phyloP scores from a whole-genome alignment of 2,329 filamentous ascomycete genomes.

The Leptodontidium sp. region DNA sequence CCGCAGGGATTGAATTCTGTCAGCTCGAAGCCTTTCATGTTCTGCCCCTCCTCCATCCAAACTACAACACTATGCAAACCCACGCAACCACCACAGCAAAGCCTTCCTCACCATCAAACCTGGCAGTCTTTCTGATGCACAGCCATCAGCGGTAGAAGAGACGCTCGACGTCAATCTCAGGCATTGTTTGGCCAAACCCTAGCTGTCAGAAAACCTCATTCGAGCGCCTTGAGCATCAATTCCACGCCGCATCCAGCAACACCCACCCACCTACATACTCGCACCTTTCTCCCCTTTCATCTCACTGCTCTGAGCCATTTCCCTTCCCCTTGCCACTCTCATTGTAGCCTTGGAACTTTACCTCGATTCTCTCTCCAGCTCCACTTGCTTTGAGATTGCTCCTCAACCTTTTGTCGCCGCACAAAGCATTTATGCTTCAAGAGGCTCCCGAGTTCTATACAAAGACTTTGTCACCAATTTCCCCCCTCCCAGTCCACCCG shows the following conservation, averaged over 20 bases:
- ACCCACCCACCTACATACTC: not conserved
- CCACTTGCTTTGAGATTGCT: not conserved
- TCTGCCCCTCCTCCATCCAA: not conserved
- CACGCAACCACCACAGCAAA: not conserved
- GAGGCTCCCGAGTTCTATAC: conserved; percentile 67
- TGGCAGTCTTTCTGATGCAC: not conserved
- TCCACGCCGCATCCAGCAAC: conserved; percentile 1
- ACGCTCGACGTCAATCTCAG: not conserved
- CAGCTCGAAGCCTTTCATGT: not conserved
- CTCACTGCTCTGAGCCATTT: conserved; percentile 16
- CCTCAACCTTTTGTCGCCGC: conserved; percentile 21
- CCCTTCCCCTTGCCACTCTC: conserved; percentile 14
- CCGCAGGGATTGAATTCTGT: not conserved
- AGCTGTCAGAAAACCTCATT: not conserved
- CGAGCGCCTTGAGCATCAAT: not conserved
- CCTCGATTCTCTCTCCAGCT: not conserved
- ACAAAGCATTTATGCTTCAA: conserved; percentile 36
- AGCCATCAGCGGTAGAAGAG: not conserved
- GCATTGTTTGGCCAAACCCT: not conserved
- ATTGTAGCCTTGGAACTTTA: conserved; percentile 8
- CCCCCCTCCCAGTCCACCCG: conserved; percentile 73
- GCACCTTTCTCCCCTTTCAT: not conserved
- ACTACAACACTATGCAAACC: not conserved
- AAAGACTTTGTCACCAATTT: conserved; percentile 73
- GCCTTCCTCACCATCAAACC: not conserved